Evolutionary conservation across 2,329 filamentous ascomycete genomes (phyloP), one percentile per base, ranked within the genome.

Genomic region (Dactylonectria macrodidyma): DNA sequence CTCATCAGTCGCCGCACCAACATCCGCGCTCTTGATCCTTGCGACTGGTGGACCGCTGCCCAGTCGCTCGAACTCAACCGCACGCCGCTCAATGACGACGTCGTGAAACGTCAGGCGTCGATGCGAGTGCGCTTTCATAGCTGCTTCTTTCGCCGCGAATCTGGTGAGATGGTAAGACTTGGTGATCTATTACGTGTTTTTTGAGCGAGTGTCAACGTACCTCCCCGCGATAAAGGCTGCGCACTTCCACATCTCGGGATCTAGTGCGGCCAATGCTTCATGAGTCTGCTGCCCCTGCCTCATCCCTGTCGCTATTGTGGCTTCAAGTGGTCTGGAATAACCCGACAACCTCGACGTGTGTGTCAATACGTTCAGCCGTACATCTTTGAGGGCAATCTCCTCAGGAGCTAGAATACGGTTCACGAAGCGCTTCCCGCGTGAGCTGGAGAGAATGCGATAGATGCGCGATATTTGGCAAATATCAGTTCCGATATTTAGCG

Each of bases 111-210:
- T 86, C 26, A 94, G 79, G 24, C 80, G 80, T 8, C 88, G 83
- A n/a, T 86, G 83, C 1, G 87, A 85, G 70, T 92, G 89, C 2
- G 93, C 92, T 81, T 95, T 95, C 71, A 93, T 90, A 59, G 87
- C 87, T 1, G 92, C 93, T 80, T 94, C 93, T 77, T 94, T 94
- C 8, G 91, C 92, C 1, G 92, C 92, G 77, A 91, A 92, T 59
- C 90, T 88, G 56, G 9, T 33, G 47, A 26, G 24, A 14, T 4
- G 16, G 50, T 22, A 38, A 51, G 12, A 19, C 38, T 59, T 9
- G 55, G 50, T n/a, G 6, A 3, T 22, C 19, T 4, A 10, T 16
- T 54, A n/a, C 26, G 9, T 34, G 51, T 22, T 4, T 4, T 5
- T 54, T 10, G 11, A 47, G 48, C 5, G 12, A 24, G 36, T 44